Evolutionary conservation across 257 asterid genomes (phyloP), one percentile per base, ranked within the genome.

Genomic region (Ophiorrhiza pumila): DNA sequence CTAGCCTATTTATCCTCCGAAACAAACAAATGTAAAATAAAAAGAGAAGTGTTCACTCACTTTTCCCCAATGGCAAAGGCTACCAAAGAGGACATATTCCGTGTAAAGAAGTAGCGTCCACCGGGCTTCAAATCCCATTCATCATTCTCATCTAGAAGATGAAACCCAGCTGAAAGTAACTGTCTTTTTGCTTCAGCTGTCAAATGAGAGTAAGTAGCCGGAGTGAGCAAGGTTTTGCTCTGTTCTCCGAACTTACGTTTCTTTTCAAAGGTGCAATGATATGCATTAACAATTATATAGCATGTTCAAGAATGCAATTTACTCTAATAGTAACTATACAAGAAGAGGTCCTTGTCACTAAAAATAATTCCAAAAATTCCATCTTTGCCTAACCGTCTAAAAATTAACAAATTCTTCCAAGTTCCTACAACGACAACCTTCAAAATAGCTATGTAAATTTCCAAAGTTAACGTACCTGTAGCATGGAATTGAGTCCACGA

Each of bases 401-500:
- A 34, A 37, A 3, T 50, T 5, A 50, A 22, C 23, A 22, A 50
- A 17, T 1, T 9, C 20, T 12, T 8, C 57, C 25, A 50, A 50
- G 57, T 20, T 1, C 25, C 20, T 18, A 50, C 9, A 3, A 18
- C 1, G 0, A 50, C 5, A 50, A 53, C 7, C 31, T 14, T 23
- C 60, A 53, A 53, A 13, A 23, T 22, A 49, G 14, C 7, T 22
- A 53, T 23, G 60, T n/a, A 53, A 8, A 41, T 25, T 49, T 49
- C 55, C 22, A 49, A 18, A 49, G n/a, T 4, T 7, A 65, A 50
- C 34, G 56, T 82, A 95, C 99, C 98, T 59, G 99, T 92, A 71
- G 99, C 99, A 78, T 95, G 98, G 80, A 95, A 95, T 67, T 90
- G 99, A 49, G 98, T 95, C 98, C 99, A 95, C 2, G 97, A 95